phyloP scores from a whole-genome alignment of 345 rosid species.

The Turnera subulata region DNA sequence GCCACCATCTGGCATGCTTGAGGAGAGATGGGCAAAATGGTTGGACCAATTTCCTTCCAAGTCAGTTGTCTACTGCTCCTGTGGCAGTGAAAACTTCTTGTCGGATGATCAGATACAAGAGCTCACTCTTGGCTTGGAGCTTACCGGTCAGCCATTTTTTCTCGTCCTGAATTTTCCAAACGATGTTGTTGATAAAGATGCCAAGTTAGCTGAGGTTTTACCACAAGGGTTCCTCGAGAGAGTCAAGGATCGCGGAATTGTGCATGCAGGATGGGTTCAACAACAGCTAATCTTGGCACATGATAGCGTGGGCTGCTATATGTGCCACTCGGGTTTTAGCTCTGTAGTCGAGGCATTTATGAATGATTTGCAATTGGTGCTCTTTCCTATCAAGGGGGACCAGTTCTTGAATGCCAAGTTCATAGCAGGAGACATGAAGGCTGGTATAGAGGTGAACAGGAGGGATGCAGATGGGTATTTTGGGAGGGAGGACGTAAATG shows the following conservation, averaged over 20 bases:
- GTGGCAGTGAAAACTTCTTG: slow-evolving; percentile 36
- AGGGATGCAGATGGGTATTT: slow-evolving; percentile 33
- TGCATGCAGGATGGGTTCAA: too few relatives aligned
- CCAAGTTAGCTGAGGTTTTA: too few relatives aligned
- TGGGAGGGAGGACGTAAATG: slow-evolving; percentile 15
- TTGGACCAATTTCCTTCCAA: too few relatives aligned
- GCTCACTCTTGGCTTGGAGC: slow-evolving; percentile 29
- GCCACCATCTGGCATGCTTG: slow-evolving; percentile 21
- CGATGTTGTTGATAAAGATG: too few relatives aligned
- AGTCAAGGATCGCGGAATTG: too few relatives aligned
- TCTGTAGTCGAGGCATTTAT: slow-evolving; percentile 28
- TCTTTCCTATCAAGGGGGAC: slow-evolving; percentile 35
- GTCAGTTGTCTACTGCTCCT: slow-evolving; percentile 29
- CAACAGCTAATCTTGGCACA: too few relatives aligned
- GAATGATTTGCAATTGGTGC: slow-evolving; percentile 29
- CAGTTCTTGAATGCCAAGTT: slow-evolving; percentile 36
- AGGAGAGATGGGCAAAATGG: slow-evolving; percentile 33
- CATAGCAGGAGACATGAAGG: slow-evolving; percentile 23
- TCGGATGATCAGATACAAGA: slow-evolving; percentile 21
- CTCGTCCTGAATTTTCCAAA: slow-evolving; percentile 29
- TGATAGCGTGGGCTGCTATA: too few relatives aligned
- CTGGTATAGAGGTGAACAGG: slow-evolving; percentile 28
- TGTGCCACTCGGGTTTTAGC: slow-evolving; percentile 32
- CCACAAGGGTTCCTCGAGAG: too few relatives aligned
- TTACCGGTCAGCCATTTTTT: slow-evolving; percentile 29